These are phyloP conservation scores for Lepiota subincarnata DNA, from an alignment of 768 basidiomycete genomes.

Conservation along the genomic window DNA sequence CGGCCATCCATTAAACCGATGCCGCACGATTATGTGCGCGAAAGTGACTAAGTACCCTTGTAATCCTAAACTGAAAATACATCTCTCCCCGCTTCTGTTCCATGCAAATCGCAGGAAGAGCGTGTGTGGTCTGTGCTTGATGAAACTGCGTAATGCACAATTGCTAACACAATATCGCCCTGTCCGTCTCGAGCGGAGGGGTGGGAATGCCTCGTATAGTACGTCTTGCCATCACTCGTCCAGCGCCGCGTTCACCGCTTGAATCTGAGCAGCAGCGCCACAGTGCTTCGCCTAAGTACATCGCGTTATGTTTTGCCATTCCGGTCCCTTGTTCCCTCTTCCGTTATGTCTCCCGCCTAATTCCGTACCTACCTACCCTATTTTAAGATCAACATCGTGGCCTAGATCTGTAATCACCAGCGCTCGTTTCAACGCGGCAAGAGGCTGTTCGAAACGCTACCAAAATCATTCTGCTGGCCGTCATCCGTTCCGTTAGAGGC, in stretches of 20 bases:
- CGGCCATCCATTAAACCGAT: too few species aligned
- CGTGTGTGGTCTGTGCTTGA: too few species aligned
- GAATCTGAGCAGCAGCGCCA: constrained; percentile 6
- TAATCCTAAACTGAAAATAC: too few species aligned
- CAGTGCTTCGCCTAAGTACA: constrained; percentile 8
- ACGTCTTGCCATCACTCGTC: neutral
- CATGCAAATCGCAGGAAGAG: too few species aligned
- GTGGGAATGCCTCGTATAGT: neutral
- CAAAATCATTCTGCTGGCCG: neutral
- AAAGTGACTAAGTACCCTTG: too few species aligned
- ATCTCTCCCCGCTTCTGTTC: too few species aligned
- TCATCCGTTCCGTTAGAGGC: constrained; percentile 10
- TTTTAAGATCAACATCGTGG: neutral
- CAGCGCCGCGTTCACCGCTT: neutral
- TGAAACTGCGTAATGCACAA: too few species aligned
- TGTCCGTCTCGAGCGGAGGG: constrained; percentile 3
- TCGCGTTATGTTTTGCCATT: neutral
- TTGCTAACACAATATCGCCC: too few species aligned
- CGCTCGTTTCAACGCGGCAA: constrained; percentile 5
- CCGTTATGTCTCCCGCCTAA: neutral
- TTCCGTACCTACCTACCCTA: neutral
- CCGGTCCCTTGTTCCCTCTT: neutral
- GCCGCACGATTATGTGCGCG: too few species aligned
- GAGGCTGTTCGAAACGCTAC: constrained; percentile 4
- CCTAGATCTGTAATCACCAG: neutral